Conservation (phyloP, 768 basidiomycete species). For the Trametes sanguinea region DNA sequence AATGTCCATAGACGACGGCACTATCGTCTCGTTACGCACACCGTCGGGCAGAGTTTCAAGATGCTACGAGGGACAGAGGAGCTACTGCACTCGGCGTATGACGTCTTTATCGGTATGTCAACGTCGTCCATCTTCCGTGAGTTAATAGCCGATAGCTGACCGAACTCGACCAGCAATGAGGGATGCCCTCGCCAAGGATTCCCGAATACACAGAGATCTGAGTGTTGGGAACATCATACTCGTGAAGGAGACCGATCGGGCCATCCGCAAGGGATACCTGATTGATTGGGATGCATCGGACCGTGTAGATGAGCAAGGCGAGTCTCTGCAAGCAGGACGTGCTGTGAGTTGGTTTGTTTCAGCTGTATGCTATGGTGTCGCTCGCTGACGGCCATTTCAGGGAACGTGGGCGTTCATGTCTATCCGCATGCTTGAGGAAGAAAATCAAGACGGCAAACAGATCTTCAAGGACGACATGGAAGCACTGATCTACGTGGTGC, state of each 20-base stretch:
- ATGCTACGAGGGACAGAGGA: conserved; percentile 8
- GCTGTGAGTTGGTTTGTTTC: too few relatives aligned
- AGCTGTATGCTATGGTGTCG: too few relatives aligned
- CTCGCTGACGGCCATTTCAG: not conserved
- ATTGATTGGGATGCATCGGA: conserved; percentile 16
- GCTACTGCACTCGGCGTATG: not conserved
- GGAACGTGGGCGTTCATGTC: conserved; percentile 6
- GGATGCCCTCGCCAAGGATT: conserved; percentile 1
- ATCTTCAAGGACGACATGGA: conserved; percentile 12
- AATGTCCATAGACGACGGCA: not conserved
- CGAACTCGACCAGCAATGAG: not conserved
- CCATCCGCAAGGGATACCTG: not conserved
- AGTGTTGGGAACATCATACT: conserved; percentile 14
- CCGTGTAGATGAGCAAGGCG: not conserved
- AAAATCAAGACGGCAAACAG: too few relatives aligned
- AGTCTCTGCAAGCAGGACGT: not conserved
- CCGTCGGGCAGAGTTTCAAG: not conserved
- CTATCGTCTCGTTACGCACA: not conserved
- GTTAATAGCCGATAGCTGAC: too few relatives aligned
- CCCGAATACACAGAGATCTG: conserved; percentile 8
- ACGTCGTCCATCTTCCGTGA: too few relatives aligned
- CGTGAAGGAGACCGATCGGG: not conserved
- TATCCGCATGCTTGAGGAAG: not conserved
- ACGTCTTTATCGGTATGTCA: conserved; percentile 1
- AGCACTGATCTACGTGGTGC: conserved; percentile 11